Conservation (phyloP, 2,329 filamentous ascomycete genomes). For the Truncatella angustata region DNA sequence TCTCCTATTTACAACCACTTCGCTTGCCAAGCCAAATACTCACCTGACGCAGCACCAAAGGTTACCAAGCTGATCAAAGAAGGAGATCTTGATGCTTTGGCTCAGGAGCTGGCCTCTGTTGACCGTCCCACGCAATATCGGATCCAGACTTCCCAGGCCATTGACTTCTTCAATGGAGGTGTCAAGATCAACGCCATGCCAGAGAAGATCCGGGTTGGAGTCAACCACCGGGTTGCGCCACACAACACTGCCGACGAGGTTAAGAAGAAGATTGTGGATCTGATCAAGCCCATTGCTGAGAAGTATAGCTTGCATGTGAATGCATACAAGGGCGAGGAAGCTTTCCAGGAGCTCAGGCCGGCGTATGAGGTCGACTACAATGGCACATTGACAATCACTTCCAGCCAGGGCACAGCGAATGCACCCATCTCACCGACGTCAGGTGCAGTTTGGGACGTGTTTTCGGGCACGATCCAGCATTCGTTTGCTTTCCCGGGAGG, state of each 20-base stretch:
- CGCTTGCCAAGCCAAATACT: conserved; percentile 33
- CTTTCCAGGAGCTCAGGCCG: conserved; percentile 25
- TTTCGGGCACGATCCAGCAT: conserved; percentile 31
- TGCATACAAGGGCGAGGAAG: conserved; percentile 41
- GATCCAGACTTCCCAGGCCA: conserved; percentile 56
- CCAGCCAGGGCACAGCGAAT: conserved; percentile 29
- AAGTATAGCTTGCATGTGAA: conserved; percentile 47
- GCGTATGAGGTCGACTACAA: conserved; percentile 39
- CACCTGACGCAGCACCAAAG: conserved; percentile 27
- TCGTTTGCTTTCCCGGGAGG: conserved; percentile 33
- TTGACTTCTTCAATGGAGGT: conserved; percentile 52
- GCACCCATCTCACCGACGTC: conserved; percentile 35
- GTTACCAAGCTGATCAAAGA: conserved; percentile 30
- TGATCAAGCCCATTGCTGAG: conserved; percentile 44
- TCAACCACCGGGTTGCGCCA: conserved; percentile 58
- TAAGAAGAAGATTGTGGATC: conserved; percentile 42
- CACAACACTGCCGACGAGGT: conserved; percentile 47
- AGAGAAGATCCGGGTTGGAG: conserved; percentile 48
- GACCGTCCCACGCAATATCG: conserved; percentile 45
- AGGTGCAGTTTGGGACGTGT: conserved; percentile 28
- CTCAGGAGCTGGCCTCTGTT: conserved; percentile 27
- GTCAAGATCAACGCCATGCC: conserved; percentile 59
- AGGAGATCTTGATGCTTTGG: conserved; percentile 28
- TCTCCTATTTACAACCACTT: conserved; percentile 34
- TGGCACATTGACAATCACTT: conserved; percentile 35